phyloP scores from a whole-genome alignment of 2,329 filamentous ascomycete genomes.

The Alternaria consortialis region DNA sequence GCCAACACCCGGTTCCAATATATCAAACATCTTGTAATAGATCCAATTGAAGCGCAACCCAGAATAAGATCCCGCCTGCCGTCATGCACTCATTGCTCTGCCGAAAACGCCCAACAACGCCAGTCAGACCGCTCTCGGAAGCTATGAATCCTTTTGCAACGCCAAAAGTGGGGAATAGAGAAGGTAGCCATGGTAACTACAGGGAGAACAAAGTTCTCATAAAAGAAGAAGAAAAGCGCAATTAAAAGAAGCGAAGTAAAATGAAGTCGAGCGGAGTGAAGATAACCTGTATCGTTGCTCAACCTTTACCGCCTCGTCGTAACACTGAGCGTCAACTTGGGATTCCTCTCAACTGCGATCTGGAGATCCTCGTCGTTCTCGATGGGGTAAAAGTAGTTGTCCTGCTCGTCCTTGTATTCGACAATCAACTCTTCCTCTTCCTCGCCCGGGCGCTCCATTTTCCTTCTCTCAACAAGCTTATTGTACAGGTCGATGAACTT shows the following conservation, averaged over 20 bases:
- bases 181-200: constrained; percentile 3
- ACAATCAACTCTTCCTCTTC: constrained; percentile 76
- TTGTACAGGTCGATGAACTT: constrained; percentile 79
- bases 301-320: constrained; percentile 27
- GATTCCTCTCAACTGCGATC: constrained; percentile 80
- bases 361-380: constrained; percentile 83
- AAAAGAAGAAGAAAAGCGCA: constrained; percentile 10
- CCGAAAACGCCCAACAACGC: constrained; percentile 7
- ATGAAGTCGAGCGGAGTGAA: neutral
- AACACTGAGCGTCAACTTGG: constrained; percentile 78
- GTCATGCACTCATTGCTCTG: constrained; percentile 5
- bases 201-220: constrained; percentile 2
- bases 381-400: constrained; percentile 76
- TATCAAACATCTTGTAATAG: neutral
- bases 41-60: neutral
- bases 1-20: neutral
- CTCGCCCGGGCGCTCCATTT: constrained; percentile 64
- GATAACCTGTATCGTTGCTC: neutral
- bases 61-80: constrained; percentile 2
- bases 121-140: constrained; percentile 14
- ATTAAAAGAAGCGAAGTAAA: constrained; percentile 8
- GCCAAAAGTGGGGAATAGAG: constrained; percentile 18
- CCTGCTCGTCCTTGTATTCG: constrained; percentile 85
- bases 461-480: constrained; percentile 84
- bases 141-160: constrained; percentile 22